A percentile compares a stretch with the other conserved stretches of the same genome.
Conservation (phyloP, 192 early-diverging fungal species). For the Entomortierella lignicola region DNA sequence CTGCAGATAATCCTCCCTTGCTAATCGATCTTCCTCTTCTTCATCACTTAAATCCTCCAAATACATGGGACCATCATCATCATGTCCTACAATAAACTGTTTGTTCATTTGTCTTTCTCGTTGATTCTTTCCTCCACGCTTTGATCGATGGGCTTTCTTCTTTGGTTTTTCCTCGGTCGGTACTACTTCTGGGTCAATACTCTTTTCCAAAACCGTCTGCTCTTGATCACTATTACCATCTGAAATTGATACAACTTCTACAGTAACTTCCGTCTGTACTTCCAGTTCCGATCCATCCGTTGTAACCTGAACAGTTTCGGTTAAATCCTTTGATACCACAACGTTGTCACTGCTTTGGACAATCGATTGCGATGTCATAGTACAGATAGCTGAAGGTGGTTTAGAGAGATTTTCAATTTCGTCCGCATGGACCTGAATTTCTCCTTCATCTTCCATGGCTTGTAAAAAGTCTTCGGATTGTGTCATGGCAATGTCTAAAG, state of each 20-base stretch:
- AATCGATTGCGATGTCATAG: not conserved
- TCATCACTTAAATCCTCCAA: slow-evolving; percentile 39
- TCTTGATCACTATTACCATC: not conserved
- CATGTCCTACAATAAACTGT: slow-evolving; percentile 35
- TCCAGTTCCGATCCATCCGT: slow-evolving; percentile 3
- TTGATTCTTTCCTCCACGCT: slow-evolving; percentile 41
- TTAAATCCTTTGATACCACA: not conserved
- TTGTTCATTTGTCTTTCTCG: slow-evolving; percentile 33
- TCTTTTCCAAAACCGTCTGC: not conserved
- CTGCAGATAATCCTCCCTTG: slow-evolving; percentile 35
- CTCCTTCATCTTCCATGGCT: slow-evolving; percentile 13
- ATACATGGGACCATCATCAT: slow-evolving; percentile 46
- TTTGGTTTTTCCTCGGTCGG: slow-evolving; percentile 10
- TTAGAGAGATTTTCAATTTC: slow-evolving; percentile 23
- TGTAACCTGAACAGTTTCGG: not conserved
- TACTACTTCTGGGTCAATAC: not conserved
- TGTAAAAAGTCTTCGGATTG: slow-evolving; percentile 45
- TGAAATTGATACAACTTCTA: not conserved
- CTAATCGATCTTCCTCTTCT: slow-evolving; percentile 35
- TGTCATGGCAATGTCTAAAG: slow-evolving; percentile 31
- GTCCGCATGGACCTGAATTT: slow-evolving; percentile 29
- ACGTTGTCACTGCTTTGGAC: not conserved
- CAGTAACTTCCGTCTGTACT: not conserved
- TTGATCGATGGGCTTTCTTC: slow-evolving; percentile 53
- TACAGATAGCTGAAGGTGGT: slow-evolving; percentile 5